Conservation (phyloP, 2,329 filamentous ascomycete genomes). For the Ascosphaera apis region DNA sequence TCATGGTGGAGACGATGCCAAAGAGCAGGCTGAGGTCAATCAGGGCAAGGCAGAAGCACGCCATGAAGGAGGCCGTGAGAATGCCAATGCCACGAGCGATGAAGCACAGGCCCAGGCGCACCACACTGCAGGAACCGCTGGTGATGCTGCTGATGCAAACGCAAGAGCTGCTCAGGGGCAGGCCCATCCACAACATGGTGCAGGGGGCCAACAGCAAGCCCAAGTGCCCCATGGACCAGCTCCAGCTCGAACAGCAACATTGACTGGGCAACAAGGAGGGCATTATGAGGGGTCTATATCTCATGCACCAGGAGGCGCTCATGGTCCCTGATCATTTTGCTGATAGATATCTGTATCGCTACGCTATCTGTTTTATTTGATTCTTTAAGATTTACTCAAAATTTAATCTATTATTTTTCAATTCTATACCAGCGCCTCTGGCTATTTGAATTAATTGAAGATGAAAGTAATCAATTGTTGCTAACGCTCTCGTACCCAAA, state of each 20-base stretch:
- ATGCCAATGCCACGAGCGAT: background rate
- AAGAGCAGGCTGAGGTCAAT: no score
- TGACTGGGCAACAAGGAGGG: background rate
- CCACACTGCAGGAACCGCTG: constrained; percentile 1
- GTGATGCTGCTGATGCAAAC: constrained; percentile 1
- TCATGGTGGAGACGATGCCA: no score
- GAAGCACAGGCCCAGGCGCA: background rate
- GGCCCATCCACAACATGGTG: background rate
- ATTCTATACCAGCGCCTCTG: no score
- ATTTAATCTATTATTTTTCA: no score
- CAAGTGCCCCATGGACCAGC: background rate
- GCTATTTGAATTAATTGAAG: no score
- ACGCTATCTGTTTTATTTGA: no score
- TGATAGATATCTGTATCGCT: no score
- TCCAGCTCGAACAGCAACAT: background rate
- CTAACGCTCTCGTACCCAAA: no score
- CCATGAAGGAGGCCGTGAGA: constrained; percentile 1
- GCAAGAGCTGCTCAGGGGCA: background rate
- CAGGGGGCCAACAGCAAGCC: background rate
- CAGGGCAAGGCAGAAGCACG: background rate
- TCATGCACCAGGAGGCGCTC: background rate
- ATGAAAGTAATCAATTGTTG: no score
- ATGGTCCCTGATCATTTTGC: background rate
- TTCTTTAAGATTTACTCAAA: no score
- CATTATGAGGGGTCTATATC: background rate